Base-by-base conservation (phyloP, 352 stramenopile genomes). In the Elongisporangium prolatum region DNA sequence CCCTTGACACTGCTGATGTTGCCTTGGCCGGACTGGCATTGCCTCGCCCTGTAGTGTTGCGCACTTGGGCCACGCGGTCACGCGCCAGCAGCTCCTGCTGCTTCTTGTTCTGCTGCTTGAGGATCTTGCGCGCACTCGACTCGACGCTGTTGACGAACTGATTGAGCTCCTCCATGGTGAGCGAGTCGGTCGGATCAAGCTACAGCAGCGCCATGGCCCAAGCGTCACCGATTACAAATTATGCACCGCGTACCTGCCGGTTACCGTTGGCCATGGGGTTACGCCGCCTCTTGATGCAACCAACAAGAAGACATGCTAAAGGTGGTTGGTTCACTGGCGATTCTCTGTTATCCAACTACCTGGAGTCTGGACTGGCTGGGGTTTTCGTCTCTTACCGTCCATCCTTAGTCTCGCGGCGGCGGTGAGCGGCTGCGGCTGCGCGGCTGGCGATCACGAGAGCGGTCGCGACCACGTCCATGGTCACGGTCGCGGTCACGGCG, bases 141-240 rank as follows among this genome's bases (percentile, higher is more conserved):
- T 92, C 80, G 54, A 92, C 82, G 53, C 69, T 89, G 63, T 87
- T 87, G 55, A 91, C 70, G 63, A 92, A 92, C 71, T 87, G 81
- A 21, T 80, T 84, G 49, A 92, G 68, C 52, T 94, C 82, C 48
- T 92, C 79, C 79, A 89, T 88, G 24, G 20, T 21, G 20, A 16
- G 20, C 28, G 28, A 40, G 9, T 1, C 28, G 28, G 8, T 14
- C 8, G 28, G 28, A 40, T 13, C 5, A 5, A 40, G 28, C 28
- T 40, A 40, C 28, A 8, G 9, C 28, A 40, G 28, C 28, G 28
- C 28, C 28, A 40, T 40, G 28, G 9, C 28, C 28, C 28, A 40
- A 40, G 28, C 28, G 28, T 40, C 28, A 34, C 24, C 24, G 24
- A 34, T 34, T 34, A 40, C 4, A 9, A 40, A 13, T 40, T 40